A percentile compares a stretch with the other conserved stretches of the same genome.
phyloP scores from a whole-genome alignment of 2,329 filamentous ascomycete species.

The Beauveria medogensis region DNA sequence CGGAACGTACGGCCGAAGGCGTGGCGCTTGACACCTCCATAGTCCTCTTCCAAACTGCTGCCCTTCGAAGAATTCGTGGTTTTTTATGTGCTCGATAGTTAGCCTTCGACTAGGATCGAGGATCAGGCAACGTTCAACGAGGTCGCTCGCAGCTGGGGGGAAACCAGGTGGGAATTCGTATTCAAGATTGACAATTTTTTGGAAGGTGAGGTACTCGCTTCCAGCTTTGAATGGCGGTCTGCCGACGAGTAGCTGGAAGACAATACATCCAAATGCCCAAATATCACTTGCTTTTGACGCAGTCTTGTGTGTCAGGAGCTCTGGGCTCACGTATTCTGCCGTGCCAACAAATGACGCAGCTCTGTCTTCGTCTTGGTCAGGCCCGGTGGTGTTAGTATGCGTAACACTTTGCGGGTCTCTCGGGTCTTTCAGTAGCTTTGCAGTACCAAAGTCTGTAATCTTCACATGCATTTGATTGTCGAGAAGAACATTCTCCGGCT shows the following conservation, averaged over 20 bases:
- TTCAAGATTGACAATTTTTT: slow-evolving; percentile 92
- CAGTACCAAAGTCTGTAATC: slow-evolving; percentile 97
- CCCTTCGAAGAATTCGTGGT: slow-evolving; percentile 89
- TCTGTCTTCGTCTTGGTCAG: slow-evolving; percentile 54
- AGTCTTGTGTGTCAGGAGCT: slow-evolving; percentile 92
- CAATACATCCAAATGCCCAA: slow-evolving; percentile 97
- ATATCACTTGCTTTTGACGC: slow-evolving; percentile 96
- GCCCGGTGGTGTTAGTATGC: slow-evolving; percentile 25
- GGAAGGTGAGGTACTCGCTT: slow-evolving; percentile 95
- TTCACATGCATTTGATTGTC: slow-evolving; percentile 97
- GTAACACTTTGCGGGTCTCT: slow-evolving; percentile 30
- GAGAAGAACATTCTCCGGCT: slow-evolving; percentile 92
- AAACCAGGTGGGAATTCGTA: slow-evolving; percentile 87
- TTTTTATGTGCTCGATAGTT: slow-evolving; percentile 93
- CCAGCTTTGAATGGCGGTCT: slow-evolving; percentile 91
- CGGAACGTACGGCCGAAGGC: slow-evolving; percentile 75
- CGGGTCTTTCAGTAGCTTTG: slow-evolving; percentile 64
- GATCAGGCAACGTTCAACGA: slow-evolving; percentile 85
- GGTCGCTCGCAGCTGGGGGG: slow-evolving; percentile 73
- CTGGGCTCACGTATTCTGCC: slow-evolving; percentile 95
- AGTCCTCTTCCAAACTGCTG: slow-evolving; percentile 74
- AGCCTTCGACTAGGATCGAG: slow-evolving; percentile 77
- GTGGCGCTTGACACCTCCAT: slow-evolving; percentile 85
- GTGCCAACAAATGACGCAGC: slow-evolving; percentile 96
- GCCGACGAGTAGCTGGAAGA: slow-evolving; percentile 94